These are phyloP conservation scores for Yamadazyma diddensiae DNA, from an alignment of 1,139 yeast species.

Conservation along the genomic window DNA sequence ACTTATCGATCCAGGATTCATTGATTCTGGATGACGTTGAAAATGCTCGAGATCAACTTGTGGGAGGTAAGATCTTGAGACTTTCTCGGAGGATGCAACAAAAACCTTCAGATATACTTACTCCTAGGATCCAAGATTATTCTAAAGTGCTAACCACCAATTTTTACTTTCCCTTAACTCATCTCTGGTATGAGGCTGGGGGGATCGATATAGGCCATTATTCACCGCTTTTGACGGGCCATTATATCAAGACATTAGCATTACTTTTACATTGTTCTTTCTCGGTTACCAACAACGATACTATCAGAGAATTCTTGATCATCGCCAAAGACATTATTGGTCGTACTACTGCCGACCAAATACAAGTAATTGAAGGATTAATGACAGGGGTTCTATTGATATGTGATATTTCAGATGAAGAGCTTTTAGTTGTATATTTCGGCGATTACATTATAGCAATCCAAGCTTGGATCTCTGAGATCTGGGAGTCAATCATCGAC, in stretches of 20 bases:
- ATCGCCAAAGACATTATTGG: constrained; percentile 30
- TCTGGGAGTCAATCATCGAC: constrained; percentile 49
- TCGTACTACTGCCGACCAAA: constrained; percentile 22
- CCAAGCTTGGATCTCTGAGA: constrained; percentile 37
- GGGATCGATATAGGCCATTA: constrained; percentile 52
- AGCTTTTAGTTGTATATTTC: constrained; percentile 27
- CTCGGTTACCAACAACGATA: constrained; percentile 55
- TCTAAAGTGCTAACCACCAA: constrained; percentile 43
- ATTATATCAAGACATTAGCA: constrained; percentile 57
- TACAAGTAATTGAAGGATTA: constrained; percentile 43
- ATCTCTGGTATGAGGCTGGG: constrained; percentile 49
- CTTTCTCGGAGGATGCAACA: constrained; percentile 31
- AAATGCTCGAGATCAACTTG: constrained; percentile 37
- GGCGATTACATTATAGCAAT: constrained; percentile 29
- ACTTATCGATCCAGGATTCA: constrained; percentile 26
- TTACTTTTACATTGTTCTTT: constrained; percentile 55
- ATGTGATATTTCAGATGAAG: constrained; percentile 43
- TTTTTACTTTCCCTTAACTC: constrained; percentile 56
- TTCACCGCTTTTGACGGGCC: constrained; percentile 54
- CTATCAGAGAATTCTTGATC: constrained; percentile 53
- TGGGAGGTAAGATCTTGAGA: constrained; percentile 50
- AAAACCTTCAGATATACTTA: constrained; percentile 6
- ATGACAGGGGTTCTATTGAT: constrained; percentile 47
- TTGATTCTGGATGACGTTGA: constrained; percentile 37
- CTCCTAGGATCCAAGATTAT: constrained; percentile 29